Conservation (phyloP, 768 basidiomycete species). For the Trametes punicea region DNA sequence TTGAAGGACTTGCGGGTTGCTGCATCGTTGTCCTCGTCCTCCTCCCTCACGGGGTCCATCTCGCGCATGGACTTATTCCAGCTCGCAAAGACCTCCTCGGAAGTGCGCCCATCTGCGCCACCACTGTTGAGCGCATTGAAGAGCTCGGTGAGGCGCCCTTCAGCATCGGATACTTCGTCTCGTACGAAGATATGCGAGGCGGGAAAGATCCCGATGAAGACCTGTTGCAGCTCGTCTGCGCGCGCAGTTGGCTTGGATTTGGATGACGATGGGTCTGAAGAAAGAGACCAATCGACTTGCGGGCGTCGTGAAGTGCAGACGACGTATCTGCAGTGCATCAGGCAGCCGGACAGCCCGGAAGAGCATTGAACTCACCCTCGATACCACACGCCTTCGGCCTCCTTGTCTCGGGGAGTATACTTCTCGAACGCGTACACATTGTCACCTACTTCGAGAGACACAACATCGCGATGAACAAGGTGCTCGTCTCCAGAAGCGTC, state of each 20-base stretch:
- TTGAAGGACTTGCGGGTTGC: conserved; percentile 59
- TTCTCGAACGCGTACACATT: conserved; percentile 97
- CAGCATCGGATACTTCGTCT: conserved; percentile 83
- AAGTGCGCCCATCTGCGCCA: conserved; percentile 44
- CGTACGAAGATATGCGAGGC: conserved; percentile 84
- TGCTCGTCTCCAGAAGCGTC: conserved; percentile 60
- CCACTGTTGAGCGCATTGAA: conserved; percentile 52
- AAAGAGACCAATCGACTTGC: conserved; percentile 59
- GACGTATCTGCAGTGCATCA: conserved; percentile 58
- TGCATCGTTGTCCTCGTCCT: conserved; percentile 56
- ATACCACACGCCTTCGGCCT: conserved; percentile 85
- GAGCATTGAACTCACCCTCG: conserved; percentile 67
- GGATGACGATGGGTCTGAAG: conserved; percentile 53
- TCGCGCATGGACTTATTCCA: conserved; percentile 22
- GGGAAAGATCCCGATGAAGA: conserved; percentile 93
- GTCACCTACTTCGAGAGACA: conserved; percentile 89
- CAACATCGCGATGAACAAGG: conserved; percentile 67
- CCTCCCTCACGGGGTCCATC: conserved; percentile 59
- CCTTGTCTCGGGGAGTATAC: conserved; percentile 70
- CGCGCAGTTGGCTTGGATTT: conserved; percentile 48
- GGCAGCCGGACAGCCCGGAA: not conserved
- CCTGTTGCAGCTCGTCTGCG: conserved; percentile 77
- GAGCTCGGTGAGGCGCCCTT: conserved; percentile 77
- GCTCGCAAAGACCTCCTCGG: conserved; percentile 28
- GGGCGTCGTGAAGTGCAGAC: conserved; percentile 78